Evolutionary conservation across 2,329 filamentous ascomycete genomes (phyloP), one percentile per base, ranked within the genome.

Genomic region (Beauveria brongniartii): DNA sequence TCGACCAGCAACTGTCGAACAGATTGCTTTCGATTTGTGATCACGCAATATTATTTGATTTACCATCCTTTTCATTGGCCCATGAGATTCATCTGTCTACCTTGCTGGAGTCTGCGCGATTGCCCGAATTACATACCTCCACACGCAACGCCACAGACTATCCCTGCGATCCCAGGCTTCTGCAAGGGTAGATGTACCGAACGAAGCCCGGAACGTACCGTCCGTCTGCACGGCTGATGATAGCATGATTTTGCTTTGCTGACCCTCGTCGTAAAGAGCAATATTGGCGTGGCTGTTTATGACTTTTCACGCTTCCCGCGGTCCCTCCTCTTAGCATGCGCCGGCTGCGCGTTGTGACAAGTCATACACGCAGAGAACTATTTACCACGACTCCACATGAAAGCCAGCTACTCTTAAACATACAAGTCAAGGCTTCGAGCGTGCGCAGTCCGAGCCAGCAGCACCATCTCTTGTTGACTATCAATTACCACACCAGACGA

Each of bases 321-420:
- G 55, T 50, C 47, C 22, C 28, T 58, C 16, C 20, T 58, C 46
- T 20, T 48, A n/a, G 28, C 20, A 57, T 58, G 55, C 44, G 55
- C 34, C 20, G 34, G 14, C 54, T 22, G 41, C 53, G 41, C 24
- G 40, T 43, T 59, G 47, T 44, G 56, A 59, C 47, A 43, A 59
- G 34, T 44, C 56, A 59, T 18, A 2, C 22, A 3, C 22, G 24
- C 56, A 34, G 18, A 37, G 40, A 30, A 30, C 30, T 50, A 50
- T 37, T 59, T 30, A 20, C 46, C 40, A 26, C 26, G 56, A 30
- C 47, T 44, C 47, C 56, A 57, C 55, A 50, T 41, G 30, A 26
- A 59, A 34, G 43, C 24, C 37, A 40, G 47, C 47, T 44, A 40
- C 40, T 57, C 47, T 56, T 56, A 30, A 55, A 55, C 30, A 61